phyloP scores from a whole-genome alignment of 2,329 filamentous ascomycete genomes.

The Phyllosticta paracitricarpa region DNA sequence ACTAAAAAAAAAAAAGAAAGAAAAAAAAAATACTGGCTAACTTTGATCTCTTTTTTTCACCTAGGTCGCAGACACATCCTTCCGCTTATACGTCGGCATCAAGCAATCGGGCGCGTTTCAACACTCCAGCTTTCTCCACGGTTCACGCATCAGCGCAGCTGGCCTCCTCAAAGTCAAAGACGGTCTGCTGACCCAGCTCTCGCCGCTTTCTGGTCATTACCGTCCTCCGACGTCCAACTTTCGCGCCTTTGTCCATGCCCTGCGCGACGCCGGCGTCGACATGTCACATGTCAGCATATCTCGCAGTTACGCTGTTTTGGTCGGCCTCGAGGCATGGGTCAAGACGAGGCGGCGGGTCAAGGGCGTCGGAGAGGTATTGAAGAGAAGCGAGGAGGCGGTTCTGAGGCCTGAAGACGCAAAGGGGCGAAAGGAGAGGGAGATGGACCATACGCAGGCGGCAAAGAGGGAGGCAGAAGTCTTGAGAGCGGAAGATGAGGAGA shows the following conservation, averaged over 20 bases:
- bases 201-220: slow-evolving; percentile 66
- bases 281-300: slow-evolving; percentile 70
- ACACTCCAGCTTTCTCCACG: slow-evolving; percentile 81
- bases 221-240: slow-evolving; percentile 77
- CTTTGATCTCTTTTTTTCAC: neutral
- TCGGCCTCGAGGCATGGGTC: slow-evolving; percentile 72
- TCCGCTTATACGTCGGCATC: slow-evolving; percentile 80
- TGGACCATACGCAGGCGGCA: slow-evolving; percentile 51
- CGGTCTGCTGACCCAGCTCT: slow-evolving; percentile 64
- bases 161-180: slow-evolving; percentile 78
- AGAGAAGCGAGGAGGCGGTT: slow-evolving; percentile 48
- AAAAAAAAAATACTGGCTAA: neutral
- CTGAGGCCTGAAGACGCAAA: slow-evolving; percentile 50
- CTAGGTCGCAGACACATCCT: slow-evolving; percentile 64
- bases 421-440: slow-evolving; percentile 35
- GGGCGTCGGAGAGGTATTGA: slow-evolving; percentile 38
- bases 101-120: slow-evolving; percentile 84
- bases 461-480: slow-evolving; percentile 49
- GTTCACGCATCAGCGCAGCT: slow-evolving; percentile 69
- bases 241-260: slow-evolving; percentile 63
- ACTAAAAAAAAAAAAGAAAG: neutral
- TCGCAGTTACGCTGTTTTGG: slow-evolving; percentile 70
- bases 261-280: slow-evolving; percentile 66
- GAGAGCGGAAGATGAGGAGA: neutral
- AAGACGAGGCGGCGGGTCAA: slow-evolving; percentile 59